Evolutionary conservation across 2,329 filamentous ascomycete genomes (phyloP).

Genomic region (Leptodontidium sp.): DNA sequence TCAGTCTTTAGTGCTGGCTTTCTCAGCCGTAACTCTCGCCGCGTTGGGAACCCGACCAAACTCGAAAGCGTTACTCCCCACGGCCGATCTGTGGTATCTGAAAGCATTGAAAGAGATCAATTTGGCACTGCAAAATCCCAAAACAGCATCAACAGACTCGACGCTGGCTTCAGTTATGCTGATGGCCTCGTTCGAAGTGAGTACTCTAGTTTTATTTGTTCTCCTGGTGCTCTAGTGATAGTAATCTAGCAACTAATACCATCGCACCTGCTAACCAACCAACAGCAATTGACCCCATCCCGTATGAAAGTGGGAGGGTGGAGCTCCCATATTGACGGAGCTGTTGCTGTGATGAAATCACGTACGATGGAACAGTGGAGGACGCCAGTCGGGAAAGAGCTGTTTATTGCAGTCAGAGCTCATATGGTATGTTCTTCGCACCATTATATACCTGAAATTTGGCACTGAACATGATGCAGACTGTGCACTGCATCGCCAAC

Average conservation of each 20-base stretch:
- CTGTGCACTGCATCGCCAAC: slow-evolving; percentile 63
- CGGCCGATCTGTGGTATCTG: slow-evolving; percentile 60
- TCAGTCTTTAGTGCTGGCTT: slow-evolving; percentile 41
- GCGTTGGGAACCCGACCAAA: slow-evolving; percentile 60
- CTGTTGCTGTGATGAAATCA: slow-evolving; percentile 64
- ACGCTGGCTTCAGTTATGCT: slow-evolving; percentile 66
- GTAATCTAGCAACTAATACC: background rate
- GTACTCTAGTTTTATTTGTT: slow-evolving; percentile 3
- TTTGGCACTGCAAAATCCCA: slow-evolving; percentile 57
- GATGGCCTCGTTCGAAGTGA: slow-evolving; percentile 65
- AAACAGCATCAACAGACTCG: slow-evolving; percentile 57
- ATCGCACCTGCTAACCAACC: background rate
- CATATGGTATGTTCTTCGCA: slow-evolving; percentile 57
- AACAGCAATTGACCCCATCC: slow-evolving; percentile 57
- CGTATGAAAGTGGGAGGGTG: slow-evolving; percentile 63
- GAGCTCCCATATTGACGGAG: slow-evolving; percentile 67
- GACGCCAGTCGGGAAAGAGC: slow-evolving; percentile 59
- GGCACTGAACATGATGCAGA: slow-evolving; percentile 47
- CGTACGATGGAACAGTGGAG: slow-evolving; percentile 60
- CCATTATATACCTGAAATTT: background rate
- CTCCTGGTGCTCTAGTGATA: background rate
- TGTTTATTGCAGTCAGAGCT: slow-evolving; percentile 67
- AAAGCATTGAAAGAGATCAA: slow-evolving; percentile 61
- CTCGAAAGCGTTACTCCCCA: slow-evolving; percentile 46
- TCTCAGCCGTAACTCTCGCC: slow-evolving; percentile 65